Percentiles rank a stretch among this genome's conserved stretches.
These are phyloP conservation scores for Tylopilus rubrobrunneus DNA, from an alignment of 768 basidiomycete species.

Conservation along the genomic window DNA sequence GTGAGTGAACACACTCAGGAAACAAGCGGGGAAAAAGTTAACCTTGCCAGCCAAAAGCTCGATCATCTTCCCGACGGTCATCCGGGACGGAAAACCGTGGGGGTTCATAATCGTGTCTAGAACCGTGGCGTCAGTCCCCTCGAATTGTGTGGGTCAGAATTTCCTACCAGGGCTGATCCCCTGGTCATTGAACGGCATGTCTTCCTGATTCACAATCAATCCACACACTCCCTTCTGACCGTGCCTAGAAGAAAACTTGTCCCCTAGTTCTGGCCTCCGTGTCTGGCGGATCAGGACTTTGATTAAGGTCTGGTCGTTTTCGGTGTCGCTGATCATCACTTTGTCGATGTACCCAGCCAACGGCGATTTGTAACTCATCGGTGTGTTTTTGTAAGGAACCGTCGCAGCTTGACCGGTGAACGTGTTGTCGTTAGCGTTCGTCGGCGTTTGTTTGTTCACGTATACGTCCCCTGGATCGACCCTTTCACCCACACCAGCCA, in stretches of 20 bases:
- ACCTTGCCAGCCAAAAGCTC: constrained; percentile 96
- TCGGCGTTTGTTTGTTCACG: constrained; percentile 95
- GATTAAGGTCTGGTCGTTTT: constrained; percentile 93
- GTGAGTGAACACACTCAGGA: constrained; percentile 2
- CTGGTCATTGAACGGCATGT: constrained; percentile 99
- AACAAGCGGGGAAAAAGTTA: neutral
- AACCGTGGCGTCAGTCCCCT: constrained; percentile 11
- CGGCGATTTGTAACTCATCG: constrained; percentile 91
- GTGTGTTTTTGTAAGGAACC: constrained; percentile 87
- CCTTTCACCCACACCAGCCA: constrained; percentile 92
- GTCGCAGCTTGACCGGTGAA: constrained; percentile 81
- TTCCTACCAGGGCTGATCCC: constrained; percentile 83
- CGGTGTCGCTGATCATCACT: constrained; percentile 94
- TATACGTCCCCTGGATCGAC: constrained; percentile 92
- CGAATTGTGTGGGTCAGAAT: neutral
- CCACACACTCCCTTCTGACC: constrained; percentile 99
- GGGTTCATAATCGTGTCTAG: constrained; percentile 99
- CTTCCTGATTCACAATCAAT: constrained; percentile 96
- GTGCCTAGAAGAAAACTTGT: constrained; percentile 97
- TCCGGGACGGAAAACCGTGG: constrained; percentile 97
- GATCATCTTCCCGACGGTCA: constrained; percentile 99
- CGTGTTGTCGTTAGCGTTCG: constrained; percentile 88
- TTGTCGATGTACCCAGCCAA: constrained; percentile 96
- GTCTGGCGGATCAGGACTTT: constrained; percentile 98
- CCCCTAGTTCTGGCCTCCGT: constrained; percentile 91